Evolutionary conservation across 108 stramenopile genomes (phyloP), one percentile per base, ranked within the genome.

Genomic region (Cyclotella baltica): DNA sequence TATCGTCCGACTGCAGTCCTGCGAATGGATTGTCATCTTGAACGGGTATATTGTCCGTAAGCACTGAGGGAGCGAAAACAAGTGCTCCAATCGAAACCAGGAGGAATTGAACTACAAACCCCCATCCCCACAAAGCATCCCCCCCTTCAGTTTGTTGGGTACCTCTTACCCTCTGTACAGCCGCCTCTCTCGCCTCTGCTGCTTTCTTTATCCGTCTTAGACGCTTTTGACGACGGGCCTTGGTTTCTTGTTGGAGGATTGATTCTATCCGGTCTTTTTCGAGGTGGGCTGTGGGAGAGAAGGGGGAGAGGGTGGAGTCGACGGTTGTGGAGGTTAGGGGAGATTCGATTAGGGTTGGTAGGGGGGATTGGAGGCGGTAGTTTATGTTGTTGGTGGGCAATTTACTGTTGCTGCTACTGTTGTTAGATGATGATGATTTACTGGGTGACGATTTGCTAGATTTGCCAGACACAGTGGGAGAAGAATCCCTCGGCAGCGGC

Each of bases 11-110:
- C 57, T 81, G 59, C 48, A 81, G 58, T 51, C 73, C 73, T 6
- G 73, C 80, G 57, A 81, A 81, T 6, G 80, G 80, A 63, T 81
- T 74, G 48, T 66, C 66, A 69, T 80, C 80, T 16, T 40, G 25
- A 22, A 33, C 74, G 30, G 63, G 48, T 13, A 78, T 52, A 30
- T 56, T 62, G 37, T 78, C 69, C 30, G 61, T 30, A 20, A 80
- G 29, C 47, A 71, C 78, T 46, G 64, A 71, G 15, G 72, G 71
- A 31, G 65, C 78, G 19, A 80, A 73, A 20, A 70, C 70, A 23
- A 80, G 19, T 22, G 78, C 78, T 19, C 62, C 62, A 36, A 72
- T 57, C 18, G 71, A 40, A 0, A 78, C 77, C 22, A 78, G 25
- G 4, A 70, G n/a, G 25, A 78, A 55, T 55, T 78, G 77, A 27